A percentile compares a stretch with the other conserved stretches of the same genome.
phyloP scores from a whole-genome alignment of 1,139 yeast genomes.

The Nakaseomyces kungkrabaensis region DNA sequence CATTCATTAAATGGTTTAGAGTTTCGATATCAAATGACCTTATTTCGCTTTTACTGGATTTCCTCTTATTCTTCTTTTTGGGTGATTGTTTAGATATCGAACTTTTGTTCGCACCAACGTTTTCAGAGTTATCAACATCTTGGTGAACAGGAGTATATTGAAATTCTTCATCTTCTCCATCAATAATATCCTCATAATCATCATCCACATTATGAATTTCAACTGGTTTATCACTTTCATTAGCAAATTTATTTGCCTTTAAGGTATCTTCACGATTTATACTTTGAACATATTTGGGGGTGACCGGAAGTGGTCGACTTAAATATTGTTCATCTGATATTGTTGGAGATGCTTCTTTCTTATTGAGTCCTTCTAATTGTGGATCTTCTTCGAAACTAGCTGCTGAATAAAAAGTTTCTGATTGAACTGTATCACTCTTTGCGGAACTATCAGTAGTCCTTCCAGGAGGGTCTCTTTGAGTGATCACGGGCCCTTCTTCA shows the following conservation, averaged over 20 bases:
- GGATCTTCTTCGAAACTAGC: slow-evolving; percentile 8
- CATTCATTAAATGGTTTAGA: slow-evolving; percentile 46
- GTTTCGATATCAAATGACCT: slow-evolving; percentile 52
- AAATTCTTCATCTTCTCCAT: slow-evolving; percentile 4
- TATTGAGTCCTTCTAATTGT: not conserved
- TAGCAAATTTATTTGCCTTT: slow-evolving; percentile 5
- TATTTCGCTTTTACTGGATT: slow-evolving; percentile 22
- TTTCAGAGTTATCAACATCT: slow-evolving; percentile 3
- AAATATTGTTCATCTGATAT: slow-evolving; percentile 10
- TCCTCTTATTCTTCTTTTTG: slow-evolving; percentile 6
- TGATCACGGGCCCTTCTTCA: slow-evolving; percentile 11
- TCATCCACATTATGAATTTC: slow-evolving; percentile 7
- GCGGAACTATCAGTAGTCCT: not conserved
- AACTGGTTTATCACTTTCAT: slow-evolving; percentile 1
- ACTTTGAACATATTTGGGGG: slow-evolving; percentile 8
- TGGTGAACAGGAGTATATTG: slow-evolving; percentile 1
- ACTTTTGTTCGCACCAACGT: not conserved
- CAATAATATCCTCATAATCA: slow-evolving; percentile 11
- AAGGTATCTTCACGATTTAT: slow-evolving; percentile 6
- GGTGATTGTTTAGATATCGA: slow-evolving; percentile 1
- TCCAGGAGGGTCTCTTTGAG: not conserved
- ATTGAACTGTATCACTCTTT: slow-evolving; percentile 6
- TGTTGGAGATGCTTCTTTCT: not conserved
- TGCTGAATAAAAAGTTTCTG: slow-evolving; percentile 19
- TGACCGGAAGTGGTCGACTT: slow-evolving; percentile 15